phyloP scores from a whole-genome alignment of 2,329 filamentous ascomycete genomes.

The Aureobasidium vineae region DNA sequence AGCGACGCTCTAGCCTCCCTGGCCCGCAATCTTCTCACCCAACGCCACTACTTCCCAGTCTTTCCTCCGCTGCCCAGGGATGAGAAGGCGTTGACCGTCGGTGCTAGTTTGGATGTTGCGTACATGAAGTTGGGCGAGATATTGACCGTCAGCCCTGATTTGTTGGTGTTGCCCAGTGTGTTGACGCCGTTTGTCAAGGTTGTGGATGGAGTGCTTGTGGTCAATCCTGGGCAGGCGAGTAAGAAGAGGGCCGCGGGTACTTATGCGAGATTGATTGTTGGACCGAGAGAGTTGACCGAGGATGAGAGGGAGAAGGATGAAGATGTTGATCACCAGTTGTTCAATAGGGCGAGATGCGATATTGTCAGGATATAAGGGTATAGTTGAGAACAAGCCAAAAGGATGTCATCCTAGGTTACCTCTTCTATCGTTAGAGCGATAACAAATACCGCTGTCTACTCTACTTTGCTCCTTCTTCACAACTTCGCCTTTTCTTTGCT shows the following conservation, averaged over 20 bases:
- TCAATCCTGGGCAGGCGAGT: slow-evolving; percentile 86
- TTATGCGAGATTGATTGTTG: slow-evolving; percentile 74
- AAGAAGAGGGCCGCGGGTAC: slow-evolving; percentile 83
- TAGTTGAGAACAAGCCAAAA: background rate
- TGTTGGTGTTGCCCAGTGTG: slow-evolving; percentile 77
- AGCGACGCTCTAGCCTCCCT: slow-evolving; percentile 66
- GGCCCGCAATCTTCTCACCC: slow-evolving; percentile 76
- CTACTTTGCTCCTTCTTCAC: background rate
- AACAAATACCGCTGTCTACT: background rate
- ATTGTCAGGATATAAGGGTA: slow-evolving; percentile 67
- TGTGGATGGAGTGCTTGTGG: slow-evolving; percentile 80
- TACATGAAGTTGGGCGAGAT: slow-evolving; percentile 91
- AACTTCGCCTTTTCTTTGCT: background rate
- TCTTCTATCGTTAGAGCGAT: too few species aligned
- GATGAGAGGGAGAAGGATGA: slow-evolving; percentile 57
- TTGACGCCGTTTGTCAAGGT: slow-evolving; percentile 89
- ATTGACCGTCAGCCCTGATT: slow-evolving; percentile 78
- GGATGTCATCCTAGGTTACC: too few species aligned
- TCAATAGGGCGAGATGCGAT: slow-evolving; percentile 80
- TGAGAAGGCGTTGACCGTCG: slow-evolving; percentile 59
- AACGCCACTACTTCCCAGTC: slow-evolving; percentile 85
- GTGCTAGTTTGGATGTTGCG: slow-evolving; percentile 75
- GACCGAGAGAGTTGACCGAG: slow-evolving; percentile 61
- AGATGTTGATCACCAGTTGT: slow-evolving; percentile 71
- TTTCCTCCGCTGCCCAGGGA: slow-evolving; percentile 70